Conservation (phyloP, 208 protist species). For the Leishmania tarentolae region DNA sequence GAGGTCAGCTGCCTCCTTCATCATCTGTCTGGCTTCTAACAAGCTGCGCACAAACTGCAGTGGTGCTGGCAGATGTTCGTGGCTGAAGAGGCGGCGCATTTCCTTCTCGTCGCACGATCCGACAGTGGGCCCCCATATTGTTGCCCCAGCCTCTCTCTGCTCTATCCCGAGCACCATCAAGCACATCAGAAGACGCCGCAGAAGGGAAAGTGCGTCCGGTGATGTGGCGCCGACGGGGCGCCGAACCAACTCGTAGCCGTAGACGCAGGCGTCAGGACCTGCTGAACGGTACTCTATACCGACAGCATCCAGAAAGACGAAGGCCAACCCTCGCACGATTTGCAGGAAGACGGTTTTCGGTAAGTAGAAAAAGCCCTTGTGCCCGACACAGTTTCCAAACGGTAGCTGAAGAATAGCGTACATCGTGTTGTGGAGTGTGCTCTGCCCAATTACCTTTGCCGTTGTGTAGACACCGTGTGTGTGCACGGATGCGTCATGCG, state of each 20-base stretch:
- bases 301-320: slow-evolving; percentile 58
- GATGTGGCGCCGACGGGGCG: slow-evolving; percentile 2
- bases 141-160: neutral
- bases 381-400: slow-evolving; percentile 52
- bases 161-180: slow-evolving; percentile 10
- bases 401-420: slow-evolving; percentile 80
- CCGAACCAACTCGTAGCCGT: slow-evolving; percentile 24
- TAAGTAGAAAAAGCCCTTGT: slow-evolving; percentile 71
- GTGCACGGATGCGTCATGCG: slow-evolving; percentile 26
- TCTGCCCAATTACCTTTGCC: slow-evolving; percentile 77
- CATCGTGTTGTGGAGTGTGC: slow-evolving; percentile 48
- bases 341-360: slow-evolving; percentile 66
- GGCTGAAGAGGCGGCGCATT: slow-evolving; percentile 11
- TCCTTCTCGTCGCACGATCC: neutral
- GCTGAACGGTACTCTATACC: slow-evolving; percentile 23
- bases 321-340: slow-evolving; percentile 38
- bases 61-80: slow-evolving; percentile 5
- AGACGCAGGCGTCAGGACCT: slow-evolving; percentile 10
- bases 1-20: neutral
- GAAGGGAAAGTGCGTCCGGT: slow-evolving; percentile 3
- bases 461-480: slow-evolving; percentile 69
- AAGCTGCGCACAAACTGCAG: slow-evolving; percentile 14
- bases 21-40: neutral
- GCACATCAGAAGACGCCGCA: slow-evolving; percentile 22
- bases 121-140: neutral